Conservation (phyloP, 306 rosid genomes). For the Luffa aegyptiaca region DNA sequence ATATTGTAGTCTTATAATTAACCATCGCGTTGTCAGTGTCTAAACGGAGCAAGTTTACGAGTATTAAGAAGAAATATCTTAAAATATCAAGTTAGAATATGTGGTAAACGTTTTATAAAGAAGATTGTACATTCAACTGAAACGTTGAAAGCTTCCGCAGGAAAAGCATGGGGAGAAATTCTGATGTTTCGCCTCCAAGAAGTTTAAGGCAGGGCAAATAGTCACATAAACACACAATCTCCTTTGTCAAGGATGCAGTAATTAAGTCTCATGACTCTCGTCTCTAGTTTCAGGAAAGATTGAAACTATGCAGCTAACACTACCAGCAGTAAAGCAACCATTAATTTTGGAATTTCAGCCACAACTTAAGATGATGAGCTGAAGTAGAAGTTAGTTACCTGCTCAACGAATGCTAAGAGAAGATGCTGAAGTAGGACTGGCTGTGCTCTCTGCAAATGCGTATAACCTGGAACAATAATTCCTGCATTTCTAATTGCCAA, state of each 20-base stretch:
- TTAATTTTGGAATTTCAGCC: neutral
- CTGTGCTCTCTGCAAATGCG: constrained; percentile 90
- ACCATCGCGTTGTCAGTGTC: neutral
- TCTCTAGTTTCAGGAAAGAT: neutral
- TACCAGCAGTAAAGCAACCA: neutral
- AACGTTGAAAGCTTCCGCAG: neutral
- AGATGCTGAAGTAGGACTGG: constrained; percentile 82
- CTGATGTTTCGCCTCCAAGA: too few species aligned
- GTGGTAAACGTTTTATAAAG: neutral
- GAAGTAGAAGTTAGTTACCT: constrained; percentile 33
- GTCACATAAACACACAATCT: neutral
- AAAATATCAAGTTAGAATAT: neutral
- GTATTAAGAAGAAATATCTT: neutral
- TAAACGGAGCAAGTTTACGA: neutral
- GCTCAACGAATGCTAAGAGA: constrained; percentile 80
- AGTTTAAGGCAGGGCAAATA: too few species aligned
- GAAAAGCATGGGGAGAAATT: too few species aligned
- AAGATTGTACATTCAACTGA: neutral
- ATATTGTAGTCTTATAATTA: neutral
- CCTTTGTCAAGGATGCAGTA: neutral
- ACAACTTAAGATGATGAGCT: neutral
- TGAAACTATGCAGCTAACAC: neutral
- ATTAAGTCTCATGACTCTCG: neutral
- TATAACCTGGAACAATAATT: constrained; percentile 84
- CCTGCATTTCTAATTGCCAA: constrained; percentile 57